A percentile compares a stretch with the other conserved stretches of the same genome.
phyloP scores from a whole-genome alignment of 2,329 filamentous ascomycete species.

The Venturiaceae sp. region DNA sequence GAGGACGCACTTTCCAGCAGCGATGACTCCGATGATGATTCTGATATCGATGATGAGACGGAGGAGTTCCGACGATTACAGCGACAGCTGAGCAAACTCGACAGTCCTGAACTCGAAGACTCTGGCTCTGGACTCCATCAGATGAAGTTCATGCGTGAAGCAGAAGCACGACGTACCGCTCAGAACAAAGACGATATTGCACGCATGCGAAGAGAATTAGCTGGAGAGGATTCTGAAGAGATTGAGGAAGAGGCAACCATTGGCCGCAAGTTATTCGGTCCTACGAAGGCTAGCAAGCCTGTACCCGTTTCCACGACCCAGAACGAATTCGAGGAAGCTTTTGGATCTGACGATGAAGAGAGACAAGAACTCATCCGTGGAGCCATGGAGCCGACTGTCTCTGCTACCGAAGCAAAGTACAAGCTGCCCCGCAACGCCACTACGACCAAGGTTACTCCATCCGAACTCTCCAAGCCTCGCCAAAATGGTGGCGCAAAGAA shows the following conservation, averaged over 20 bases:
- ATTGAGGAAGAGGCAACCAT: constrained; percentile 47
- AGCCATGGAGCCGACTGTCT: constrained; percentile 17
- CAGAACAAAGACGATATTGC: constrained; percentile 65
- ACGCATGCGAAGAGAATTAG: constrained; percentile 56
- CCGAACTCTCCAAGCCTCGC: background rate
- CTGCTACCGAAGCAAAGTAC: constrained; percentile 13
- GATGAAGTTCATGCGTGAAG: constrained; percentile 93
- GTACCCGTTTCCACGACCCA: constrained; percentile 20
- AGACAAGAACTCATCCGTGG: constrained; percentile 23
- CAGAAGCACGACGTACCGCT: constrained; percentile 67
- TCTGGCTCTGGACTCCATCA: constrained; percentile 45
- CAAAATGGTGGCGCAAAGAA: background rate
- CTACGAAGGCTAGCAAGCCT: constrained; percentile 21
- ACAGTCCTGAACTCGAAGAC: constrained; percentile 28
- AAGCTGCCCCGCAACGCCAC: background rate
- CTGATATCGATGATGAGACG: constrained; percentile 47
- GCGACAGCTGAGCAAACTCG: constrained; percentile 25
- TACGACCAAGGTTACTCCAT: background rate
- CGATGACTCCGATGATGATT: constrained; percentile 45
- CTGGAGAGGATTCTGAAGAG: constrained; percentile 44
- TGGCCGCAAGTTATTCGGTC: constrained; percentile 64
- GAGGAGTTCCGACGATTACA: constrained; percentile 9
- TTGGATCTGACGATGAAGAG: constrained; percentile 35
- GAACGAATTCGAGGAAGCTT: constrained; percentile 54
- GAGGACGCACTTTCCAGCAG: constrained; percentile 42